phyloP scores from a whole-genome alignment of 345 rosid species.

The Eucalyptus globulus region DNA sequence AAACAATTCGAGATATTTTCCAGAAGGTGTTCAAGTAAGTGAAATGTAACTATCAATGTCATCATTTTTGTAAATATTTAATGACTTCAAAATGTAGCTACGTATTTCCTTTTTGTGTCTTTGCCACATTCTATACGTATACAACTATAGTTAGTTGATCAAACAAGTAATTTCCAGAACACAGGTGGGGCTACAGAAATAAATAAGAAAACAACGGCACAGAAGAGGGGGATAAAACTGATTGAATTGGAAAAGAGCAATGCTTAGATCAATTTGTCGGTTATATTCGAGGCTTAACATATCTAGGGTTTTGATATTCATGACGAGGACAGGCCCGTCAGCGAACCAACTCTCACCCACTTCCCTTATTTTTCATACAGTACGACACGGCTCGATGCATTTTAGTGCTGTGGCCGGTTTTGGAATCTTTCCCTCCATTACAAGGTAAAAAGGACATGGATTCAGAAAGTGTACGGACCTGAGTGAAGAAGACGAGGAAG shows the following conservation, averaged over 20 bases:
- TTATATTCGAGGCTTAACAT: background rate
- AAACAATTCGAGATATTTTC: background rate
- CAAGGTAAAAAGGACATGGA: background rate
- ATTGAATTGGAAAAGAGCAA: background rate
- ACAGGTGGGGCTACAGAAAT: background rate
- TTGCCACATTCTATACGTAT: background rate
- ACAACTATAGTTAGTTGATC: background rate
- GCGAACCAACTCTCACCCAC: background rate
- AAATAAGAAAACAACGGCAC: background rate
- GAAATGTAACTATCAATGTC: background rate
- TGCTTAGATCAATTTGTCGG: background rate
- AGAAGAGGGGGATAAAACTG: background rate
- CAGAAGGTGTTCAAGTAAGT: background rate
- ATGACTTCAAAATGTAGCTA: background rate
- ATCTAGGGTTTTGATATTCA: background rate
- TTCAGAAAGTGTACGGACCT: slow-evolving; percentile 15
- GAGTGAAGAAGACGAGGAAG: slow-evolving; percentile 56
- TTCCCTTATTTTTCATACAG: background rate
- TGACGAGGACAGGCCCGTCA: background rate
- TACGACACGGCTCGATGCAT: background rate
- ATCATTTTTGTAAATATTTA: background rate
- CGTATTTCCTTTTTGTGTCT: background rate
- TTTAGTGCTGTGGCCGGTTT: background rate
- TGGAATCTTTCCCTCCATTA: background rate
- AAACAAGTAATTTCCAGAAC: background rate